Evolutionary conservation across 495 filamentous ascomycete genomes (phyloP).

Genomic region (Hyaloscypha variabilis): DNA sequence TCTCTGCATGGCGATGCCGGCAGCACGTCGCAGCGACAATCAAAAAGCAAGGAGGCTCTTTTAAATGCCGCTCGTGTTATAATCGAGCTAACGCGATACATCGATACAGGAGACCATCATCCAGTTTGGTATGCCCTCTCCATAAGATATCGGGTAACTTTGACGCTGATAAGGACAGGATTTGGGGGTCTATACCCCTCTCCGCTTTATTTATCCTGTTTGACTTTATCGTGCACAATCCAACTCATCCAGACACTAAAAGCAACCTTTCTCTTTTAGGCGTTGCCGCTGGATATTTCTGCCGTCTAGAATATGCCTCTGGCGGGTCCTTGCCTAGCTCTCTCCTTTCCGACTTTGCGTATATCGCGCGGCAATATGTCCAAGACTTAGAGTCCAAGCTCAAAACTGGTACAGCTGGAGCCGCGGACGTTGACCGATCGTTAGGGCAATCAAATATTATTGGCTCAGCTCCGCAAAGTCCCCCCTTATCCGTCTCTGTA

Average conservation of each 20-base stretch:
- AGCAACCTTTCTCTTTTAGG: slow-evolving; percentile 39
- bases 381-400: slow-evolving; percentile 16
- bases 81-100: slow-evolving; percentile 37
- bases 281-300: slow-evolving; percentile 38
- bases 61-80: slow-evolving; percentile 19
- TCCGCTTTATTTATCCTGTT: slow-evolving; percentile 43
- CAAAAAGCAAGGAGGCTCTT: not conserved
- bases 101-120: slow-evolving; percentile 37
- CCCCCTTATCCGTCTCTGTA: slow-evolving; percentile 1
- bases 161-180: slow-evolving; percentile 19
- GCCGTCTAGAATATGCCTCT: slow-evolving; percentile 37
- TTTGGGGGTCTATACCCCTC: slow-evolving; percentile 34
- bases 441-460: not conserved
- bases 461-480: not conserved
- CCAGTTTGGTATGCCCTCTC: slow-evolving; percentile 37
- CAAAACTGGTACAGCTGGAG: not conserved
- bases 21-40: not conserved
- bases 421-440: not conserved
- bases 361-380: slow-evolving; percentile 40
- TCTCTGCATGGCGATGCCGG: slow-evolving; percentile 32
- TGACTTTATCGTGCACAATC: slow-evolving; percentile 44
- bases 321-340: slow-evolving; percentile 37
- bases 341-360: slow-evolving; percentile 35
- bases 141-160: not conserved
- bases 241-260: slow-evolving; percentile 38